These are phyloP conservation scores for Rhododendron simsii DNA, from an alignment of 148 eudicot species.

Conservation along the genomic window DNA sequence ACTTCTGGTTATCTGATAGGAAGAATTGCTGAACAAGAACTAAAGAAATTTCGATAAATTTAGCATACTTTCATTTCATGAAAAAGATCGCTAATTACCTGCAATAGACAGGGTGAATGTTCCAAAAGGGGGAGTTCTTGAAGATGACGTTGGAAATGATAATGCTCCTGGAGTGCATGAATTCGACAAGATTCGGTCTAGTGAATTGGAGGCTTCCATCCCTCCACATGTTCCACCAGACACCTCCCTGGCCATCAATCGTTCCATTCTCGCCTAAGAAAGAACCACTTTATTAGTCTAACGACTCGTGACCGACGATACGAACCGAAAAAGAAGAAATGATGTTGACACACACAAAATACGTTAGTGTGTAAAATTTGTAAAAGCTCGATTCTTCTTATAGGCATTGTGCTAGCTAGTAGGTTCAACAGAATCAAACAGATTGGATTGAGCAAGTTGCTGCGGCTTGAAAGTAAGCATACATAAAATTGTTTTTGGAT, in stretches of 20 bases:
- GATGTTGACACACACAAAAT: background rate
- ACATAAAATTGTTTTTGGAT: background rate
- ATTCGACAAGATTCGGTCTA: slow-evolving; percentile 83
- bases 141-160: slow-evolving; percentile 77
- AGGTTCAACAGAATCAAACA: background rate
- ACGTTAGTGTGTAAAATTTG: background rate
- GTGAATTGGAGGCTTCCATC: slow-evolving; percentile 68
- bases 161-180: slow-evolving; percentile 65
- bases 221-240: slow-evolving; percentile 99
- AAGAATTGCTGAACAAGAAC: background rate
- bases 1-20: background rate
- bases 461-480: background rate
- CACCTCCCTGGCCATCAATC: slow-evolving; percentile 93
- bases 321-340: background rate
- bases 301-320: background rate
- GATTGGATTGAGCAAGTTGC: background rate
- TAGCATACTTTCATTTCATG: background rate
- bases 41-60: background rate
- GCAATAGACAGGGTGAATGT: slow-evolving; percentile 94
- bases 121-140: slow-evolving; percentile 97
- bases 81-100: slow-evolving; percentile 40
- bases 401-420: background rate
- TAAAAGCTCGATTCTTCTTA: background rate
- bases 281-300: background rate
- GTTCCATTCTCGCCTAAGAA: slow-evolving; percentile 89